phyloP scores from a whole-genome alignment of 2,329 filamentous ascomycete genomes.

The Colletotrichum karsti region DNA sequence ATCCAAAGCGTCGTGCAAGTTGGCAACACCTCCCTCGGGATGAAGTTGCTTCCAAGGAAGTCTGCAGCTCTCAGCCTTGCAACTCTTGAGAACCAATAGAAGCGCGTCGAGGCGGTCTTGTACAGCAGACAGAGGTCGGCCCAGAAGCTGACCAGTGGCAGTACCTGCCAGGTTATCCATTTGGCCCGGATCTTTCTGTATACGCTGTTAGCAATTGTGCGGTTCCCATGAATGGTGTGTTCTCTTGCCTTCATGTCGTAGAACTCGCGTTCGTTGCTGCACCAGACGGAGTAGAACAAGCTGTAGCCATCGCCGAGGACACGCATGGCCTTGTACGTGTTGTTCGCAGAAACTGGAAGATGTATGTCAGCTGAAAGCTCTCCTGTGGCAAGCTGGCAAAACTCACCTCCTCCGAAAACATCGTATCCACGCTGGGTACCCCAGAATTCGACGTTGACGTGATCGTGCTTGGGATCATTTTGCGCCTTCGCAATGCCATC shows the following conservation, averaged over 20 bases:
- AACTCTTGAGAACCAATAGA: conserved; percentile 68
- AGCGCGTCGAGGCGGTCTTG: conserved; percentile 64
- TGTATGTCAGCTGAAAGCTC: not conserved
- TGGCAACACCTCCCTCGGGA: conserved; percentile 59
- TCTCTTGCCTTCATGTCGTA: conserved; percentile 66
- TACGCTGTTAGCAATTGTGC: not conserved
- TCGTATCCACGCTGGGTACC: conserved; percentile 39
- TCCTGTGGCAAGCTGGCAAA: rapidly evolving
- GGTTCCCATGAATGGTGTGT: not conserved
- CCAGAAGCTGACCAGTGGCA: conserved; percentile 35
- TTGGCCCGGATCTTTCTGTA: conserved; percentile 61
- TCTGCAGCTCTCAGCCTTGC: conserved; percentile 60
- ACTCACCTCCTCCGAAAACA: conserved; percentile 6
- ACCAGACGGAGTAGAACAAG: conserved; percentile 75
- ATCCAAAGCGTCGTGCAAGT: conserved; percentile 58
- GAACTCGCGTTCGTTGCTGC: conserved; percentile 72
- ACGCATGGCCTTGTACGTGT: conserved; percentile 70
- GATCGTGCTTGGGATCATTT: conserved; percentile 51
- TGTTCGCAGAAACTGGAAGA: conserved; percentile 41
- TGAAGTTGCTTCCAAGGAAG: conserved; percentile 67
- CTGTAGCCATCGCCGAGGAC: conserved; percentile 63
- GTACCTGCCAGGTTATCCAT: conserved; percentile 50
- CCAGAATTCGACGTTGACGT: conserved; percentile 68
- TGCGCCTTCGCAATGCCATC: conserved; percentile 32
- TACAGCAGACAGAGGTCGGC: conserved; percentile 47